Conservation (phyloP, 345 rosid species). For the Linum lewisii region DNA sequence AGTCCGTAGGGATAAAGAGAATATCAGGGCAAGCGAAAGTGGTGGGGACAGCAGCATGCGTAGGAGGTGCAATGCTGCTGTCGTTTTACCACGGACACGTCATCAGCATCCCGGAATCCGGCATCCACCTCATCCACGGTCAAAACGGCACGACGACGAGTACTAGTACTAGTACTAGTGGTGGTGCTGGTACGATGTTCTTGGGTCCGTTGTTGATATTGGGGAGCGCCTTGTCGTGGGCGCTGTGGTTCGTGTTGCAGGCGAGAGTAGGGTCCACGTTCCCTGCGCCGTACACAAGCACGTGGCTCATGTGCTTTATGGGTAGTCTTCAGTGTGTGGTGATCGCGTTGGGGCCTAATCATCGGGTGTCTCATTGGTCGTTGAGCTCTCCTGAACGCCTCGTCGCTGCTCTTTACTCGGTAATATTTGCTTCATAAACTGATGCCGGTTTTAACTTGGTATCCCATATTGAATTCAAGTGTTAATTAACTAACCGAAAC, state of each 20-base stretch:
- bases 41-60: conserved; percentile 63
- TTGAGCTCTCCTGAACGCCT: conserved; percentile 43
- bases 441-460: no score
- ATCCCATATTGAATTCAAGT: no score
- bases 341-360: conserved; percentile 37
- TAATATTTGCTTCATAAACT: no score
- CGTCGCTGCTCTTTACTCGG: conserved; percentile 56
- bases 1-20: conserved; percentile 45
- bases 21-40: conserved; percentile 71
- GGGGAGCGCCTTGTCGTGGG: conserved; percentile 48
- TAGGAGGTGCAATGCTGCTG: conserved; percentile 84
- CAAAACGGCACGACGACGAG: conserved; percentile 29
- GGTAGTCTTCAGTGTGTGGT: conserved; percentile 48
- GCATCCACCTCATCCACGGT: conserved; percentile 70
- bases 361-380: conserved; percentile 48
- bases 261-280: conserved; percentile 60
- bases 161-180: conserved; percentile 12
- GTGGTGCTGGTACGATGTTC: conserved; percentile 30
- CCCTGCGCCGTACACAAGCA: conserved; percentile 78
- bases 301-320: conserved; percentile 60
- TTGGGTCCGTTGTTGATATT: conserved; percentile 58
- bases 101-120: conserved; percentile 46
- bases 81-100: conserved; percentile 74
- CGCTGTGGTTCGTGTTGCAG: conserved; percentile 60
- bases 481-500: no score